Base-by-base conservation (phyloP, 331 rosid genomes). In the Dryas integrifolia region DNA sequence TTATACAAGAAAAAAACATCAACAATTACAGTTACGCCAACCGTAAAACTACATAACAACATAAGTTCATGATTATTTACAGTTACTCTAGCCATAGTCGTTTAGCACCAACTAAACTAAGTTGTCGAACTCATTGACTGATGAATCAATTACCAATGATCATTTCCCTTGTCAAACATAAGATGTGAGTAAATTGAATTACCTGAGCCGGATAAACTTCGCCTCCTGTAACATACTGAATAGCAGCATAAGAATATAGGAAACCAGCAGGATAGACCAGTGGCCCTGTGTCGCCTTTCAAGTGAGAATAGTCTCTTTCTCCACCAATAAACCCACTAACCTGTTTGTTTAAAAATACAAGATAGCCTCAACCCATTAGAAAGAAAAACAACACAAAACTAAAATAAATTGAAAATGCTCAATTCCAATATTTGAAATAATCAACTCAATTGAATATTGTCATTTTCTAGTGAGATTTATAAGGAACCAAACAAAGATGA, bases 261-360 rank as follows among this genome's bases (percentile, higher is more conserved):
- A 89, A 95, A 0, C 96, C 96, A 67, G 99, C 97, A 18, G 97
- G 99, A 83, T 95, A 95, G 1, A 95, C 97, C 46, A 91, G 83
- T 70, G 96, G 97, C 68, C 99, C 93, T 45, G 99, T 95, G 83
- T 95, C 99, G 11, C 99, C 99, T 76, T 91, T 80, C 69, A 95
- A 85, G 40, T 92, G 88, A 21, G 70, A 13, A 55, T 91, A 95
- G 83, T 95, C 96, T 76, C 97, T 83, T 61, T 95, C 98, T 48
- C 98, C 97, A 43, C 73, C 87, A 24, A 86, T 73, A 88, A 91
- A 95, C 52, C 97, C 97, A 26, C 58, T 81, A 49, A 86, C 91
- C 94, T 84, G 74, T 51, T 38, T 21, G 16, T 63, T 61, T 1
- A 12, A 64, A 21, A 59, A 10, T 65, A 44, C 45, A 41, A 56